Percentiles rank a stretch among this genome's conserved stretches.
phyloP scores from a whole-genome alignment of 768 basidiomycete genomes.

The Candolleomyces efflorescens region DNA sequence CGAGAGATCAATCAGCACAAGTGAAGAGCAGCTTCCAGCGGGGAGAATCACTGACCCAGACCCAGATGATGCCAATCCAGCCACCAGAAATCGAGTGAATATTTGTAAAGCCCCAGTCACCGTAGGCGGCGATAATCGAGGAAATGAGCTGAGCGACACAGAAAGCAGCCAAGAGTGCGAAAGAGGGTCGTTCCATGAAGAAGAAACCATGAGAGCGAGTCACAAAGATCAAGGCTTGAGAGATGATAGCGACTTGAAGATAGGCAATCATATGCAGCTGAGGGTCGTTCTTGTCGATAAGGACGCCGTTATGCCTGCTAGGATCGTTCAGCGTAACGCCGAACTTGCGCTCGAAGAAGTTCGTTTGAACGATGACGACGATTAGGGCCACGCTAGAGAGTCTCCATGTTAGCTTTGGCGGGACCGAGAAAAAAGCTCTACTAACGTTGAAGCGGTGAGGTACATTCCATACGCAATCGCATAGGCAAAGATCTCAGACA shows the following conservation, averaged over 20 bases:
- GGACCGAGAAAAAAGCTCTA: constrained; percentile 12
- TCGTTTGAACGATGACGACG: constrained; percentile 79
- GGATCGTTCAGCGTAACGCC: constrained; percentile 50
- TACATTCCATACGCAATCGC: constrained; percentile 95
- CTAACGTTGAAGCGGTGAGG: constrained; percentile 87
- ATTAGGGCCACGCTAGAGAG: constrained; percentile 64
- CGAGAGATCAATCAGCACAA: background rate
- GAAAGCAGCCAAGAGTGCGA: constrained; percentile 87
- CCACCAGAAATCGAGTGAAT: constrained; percentile 79
- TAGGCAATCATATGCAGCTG: constrained; percentile 88
- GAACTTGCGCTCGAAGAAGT: constrained; percentile 88
- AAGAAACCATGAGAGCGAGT: constrained; percentile 93
- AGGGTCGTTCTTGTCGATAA: constrained; percentile 55
- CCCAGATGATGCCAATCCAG: constrained; percentile 98
- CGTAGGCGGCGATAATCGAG: constrained; percentile 93
- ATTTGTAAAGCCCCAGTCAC: constrained; percentile 90
- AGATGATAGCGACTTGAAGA: constrained; percentile 98
- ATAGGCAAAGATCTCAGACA: constrained; percentile 93
- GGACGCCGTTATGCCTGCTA: constrained; percentile 14
- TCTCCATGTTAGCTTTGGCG: background rate
- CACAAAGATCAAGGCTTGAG: constrained; percentile 95
- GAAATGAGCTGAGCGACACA: constrained; percentile 90
- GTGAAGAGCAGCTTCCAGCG: background rate
- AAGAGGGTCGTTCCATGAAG: constrained; percentile 95
- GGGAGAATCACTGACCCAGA: constrained; percentile 56